Base-by-base conservation (phyloP, 768 basidiomycete species). In the Rubroboletus satanas region DNA sequence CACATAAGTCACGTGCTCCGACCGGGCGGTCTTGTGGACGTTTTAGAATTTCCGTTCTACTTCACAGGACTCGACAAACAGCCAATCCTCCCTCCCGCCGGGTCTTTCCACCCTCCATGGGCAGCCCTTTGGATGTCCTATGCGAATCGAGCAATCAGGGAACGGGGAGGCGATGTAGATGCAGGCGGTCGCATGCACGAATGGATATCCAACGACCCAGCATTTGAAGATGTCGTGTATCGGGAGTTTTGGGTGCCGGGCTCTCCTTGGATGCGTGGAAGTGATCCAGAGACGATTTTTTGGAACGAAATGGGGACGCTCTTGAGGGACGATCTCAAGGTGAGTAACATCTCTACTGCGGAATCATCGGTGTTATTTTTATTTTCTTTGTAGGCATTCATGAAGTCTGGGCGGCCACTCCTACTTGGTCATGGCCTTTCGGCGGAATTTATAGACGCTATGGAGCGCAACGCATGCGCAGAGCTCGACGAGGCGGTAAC, bases 41-140 rank as follows among this genome's bases (percentile, higher is more conserved):
- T 90, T 15, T 72, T 79, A 50, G 90, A 92, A 71, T 87, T 82
- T 62, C 86, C 87, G 49, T 90, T 87, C 63, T 66, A 71, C 53
- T 72, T 81, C n/a, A 83, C 88, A 60, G 85, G 83, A 59, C 53
- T 53, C 17, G 70, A 85, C 54, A 76, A 77, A 59, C 65, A 66
- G 21, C 75, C 73, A 4, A 68, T 85, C 38, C 63, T 76, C n/a
- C 62, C 75, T 2, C 74, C 75, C 7, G 72, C 76, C 0, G 71
- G 77, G 32, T 63, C 75, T 45, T 65, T 81, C 36, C 73, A 70
- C 4, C 73, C 75, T 7, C 83, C 87, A 0, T 88, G 82, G 81
- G 72, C 81, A 57, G 74, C 84, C 15, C 80, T 81, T 14, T 88
- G 83, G 82, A 77, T 88, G 74, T 71, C 77, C 15, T 77, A 81